Percentiles rank a stretch among this genome's conserved stretches.
Conservation (phyloP, 73 alveolate species). For the Effrenium voratum region DNA sequence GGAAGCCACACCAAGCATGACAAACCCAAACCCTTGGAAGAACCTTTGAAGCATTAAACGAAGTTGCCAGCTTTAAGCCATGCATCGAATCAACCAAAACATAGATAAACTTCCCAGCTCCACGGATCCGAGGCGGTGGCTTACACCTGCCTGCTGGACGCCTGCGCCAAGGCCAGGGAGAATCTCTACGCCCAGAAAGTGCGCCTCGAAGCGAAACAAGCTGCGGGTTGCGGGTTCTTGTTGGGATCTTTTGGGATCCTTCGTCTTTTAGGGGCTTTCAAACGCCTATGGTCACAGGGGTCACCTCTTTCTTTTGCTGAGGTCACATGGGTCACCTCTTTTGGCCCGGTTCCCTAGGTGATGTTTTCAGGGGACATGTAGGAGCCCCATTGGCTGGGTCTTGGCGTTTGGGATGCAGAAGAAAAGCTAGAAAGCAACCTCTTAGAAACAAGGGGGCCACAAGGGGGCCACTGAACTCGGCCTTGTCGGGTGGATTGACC, state of each 20-base stretch:
- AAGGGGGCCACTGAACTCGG: too few relatives aligned
- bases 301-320: not conserved
- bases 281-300: not conserved
- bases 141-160: conserved; percentile 22
- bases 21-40: not conserved
- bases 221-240: not conserved
- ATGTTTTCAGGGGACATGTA: not conserved
- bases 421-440: too few relatives aligned
- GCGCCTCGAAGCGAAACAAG: not conserved
- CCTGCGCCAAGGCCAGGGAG: conserved; percentile 53
- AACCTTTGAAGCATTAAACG: not conserved
- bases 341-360: not conserved
- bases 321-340: not conserved
- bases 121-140: not conserved
- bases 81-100: not conserved
- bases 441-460: too few relatives aligned
- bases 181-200: conserved; percentile 1
- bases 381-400: not conserved
- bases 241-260: not conserved
- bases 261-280: not conserved
- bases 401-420: too few relatives aligned
- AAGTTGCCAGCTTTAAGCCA: not conserved
- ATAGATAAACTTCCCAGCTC: not conserved
- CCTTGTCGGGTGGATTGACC: too few relatives aligned
- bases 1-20: not conserved